Base-by-base conservation (phyloP, 257 asterid genomes). In the Fraxinus pennsylvanica region DNA sequence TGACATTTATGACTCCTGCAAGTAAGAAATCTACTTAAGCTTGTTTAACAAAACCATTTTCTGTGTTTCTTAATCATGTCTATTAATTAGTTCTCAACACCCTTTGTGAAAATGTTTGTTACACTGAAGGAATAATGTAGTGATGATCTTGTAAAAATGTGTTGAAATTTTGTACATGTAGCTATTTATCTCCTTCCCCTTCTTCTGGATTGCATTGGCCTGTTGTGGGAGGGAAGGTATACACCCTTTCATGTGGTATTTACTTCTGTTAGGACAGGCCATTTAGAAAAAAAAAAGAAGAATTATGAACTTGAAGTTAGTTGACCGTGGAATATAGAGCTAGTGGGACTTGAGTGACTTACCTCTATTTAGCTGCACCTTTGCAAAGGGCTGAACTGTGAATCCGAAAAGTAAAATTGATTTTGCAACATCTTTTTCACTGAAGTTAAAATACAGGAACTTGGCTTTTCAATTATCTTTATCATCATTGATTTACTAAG, bases 1-100 rank as follows among this genome's bases (percentile, higher is more conserved):
- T 41, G 99, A 96, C 86, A 93, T 96, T 80, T 93, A 96, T 47
- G 99, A 96, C 87, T 96, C 99, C 50, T 90, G 94, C 99, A 96
- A 96, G 99, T 96, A 92, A 91, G 97, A 73, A 73, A 71, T 47
- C 47, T 52, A 14, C 67, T 7, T 1, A 4, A 74, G 35, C 65
- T 17, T 79, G 73, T 66, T 41, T 71, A n/a, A 68, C 33, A 59
- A 27, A 47, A 35, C 69, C 72, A 17, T 78, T 71, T 70, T 36
- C 39, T 78, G 27, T 25, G 38, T 75, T 50, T 80, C 27, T n/a
- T 57, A n/a, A 59, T 35, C 73, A 32, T 38, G 32, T 32, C 22
- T 38, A 52, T 41, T 41, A 73, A 61, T 43, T 29, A 72, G 67
- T 66, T 9, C 74, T 43, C 32, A 59, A 59, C 22, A 21, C 30